phyloP scores from a whole-genome alignment of 2,329 filamentous ascomycete genomes.

The Furcasterigmium furcatum region DNA sequence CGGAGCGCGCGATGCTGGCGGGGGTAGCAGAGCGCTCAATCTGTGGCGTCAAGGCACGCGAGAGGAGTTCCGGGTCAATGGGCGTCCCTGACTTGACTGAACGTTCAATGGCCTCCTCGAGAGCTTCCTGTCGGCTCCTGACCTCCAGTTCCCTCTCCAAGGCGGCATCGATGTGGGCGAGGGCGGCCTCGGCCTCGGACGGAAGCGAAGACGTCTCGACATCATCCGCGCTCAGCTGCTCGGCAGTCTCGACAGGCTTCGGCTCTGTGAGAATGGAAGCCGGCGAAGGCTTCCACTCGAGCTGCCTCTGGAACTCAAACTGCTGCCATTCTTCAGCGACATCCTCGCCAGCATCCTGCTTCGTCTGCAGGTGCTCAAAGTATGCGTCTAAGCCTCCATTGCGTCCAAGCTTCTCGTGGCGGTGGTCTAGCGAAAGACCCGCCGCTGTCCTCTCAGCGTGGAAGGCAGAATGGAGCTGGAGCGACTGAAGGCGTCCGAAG shows the following conservation, averaged over 20 bases:
- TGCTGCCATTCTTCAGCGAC: constrained; percentile 84
- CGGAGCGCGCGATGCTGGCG: constrained; percentile 48
- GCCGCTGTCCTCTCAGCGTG: constrained; percentile 55
- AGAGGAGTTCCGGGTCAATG: constrained; percentile 33
- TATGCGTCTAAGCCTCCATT: constrained; percentile 77
- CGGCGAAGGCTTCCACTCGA: constrained; percentile 77
- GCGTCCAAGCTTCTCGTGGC: constrained; percentile 41
- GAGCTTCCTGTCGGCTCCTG: constrained; percentile 39
- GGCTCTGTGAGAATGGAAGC: constrained; percentile 53
- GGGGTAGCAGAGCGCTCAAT: constrained; percentile 38
- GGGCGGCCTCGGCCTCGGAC: constrained; percentile 51
- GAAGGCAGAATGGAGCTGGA: constrained; percentile 75
- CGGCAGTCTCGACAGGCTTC: constrained; percentile 41
- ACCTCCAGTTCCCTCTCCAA: constrained; percentile 74
- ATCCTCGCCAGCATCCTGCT: constrained; percentile 52
- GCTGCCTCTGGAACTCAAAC: constrained; percentile 82
- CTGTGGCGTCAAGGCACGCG: constrained; percentile 35
- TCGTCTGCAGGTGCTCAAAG: constrained; percentile 84
- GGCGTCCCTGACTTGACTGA: constrained; percentile 31
- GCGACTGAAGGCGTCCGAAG: constrained; percentile 49
- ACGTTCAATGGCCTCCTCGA: constrained; percentile 37
- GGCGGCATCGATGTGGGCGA: constrained; percentile 82
- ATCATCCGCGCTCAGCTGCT: constrained; percentile 20
- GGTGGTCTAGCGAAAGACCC: constrained; percentile 54
- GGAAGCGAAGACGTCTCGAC: constrained; percentile 28